Evolutionary conservation across 2,329 filamentous ascomycete species (phyloP).

Genomic region (Pestalotiopsis sp.): DNA sequence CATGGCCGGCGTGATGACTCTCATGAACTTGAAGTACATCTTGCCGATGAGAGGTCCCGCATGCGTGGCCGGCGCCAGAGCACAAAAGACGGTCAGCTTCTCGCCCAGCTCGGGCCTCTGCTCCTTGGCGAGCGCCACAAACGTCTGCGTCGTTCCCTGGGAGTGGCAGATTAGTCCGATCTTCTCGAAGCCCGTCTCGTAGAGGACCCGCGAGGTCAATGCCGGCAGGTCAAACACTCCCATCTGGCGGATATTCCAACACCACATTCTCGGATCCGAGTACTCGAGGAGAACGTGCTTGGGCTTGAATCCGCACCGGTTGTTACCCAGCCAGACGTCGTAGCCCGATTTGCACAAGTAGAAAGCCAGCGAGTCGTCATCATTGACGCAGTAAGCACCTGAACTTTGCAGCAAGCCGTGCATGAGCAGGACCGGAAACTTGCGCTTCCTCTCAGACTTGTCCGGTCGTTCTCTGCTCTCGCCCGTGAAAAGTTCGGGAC

Average conservation of each 20-base stretch:
- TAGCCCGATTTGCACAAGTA: conserved; percentile 90
- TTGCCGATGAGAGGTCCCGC: conserved; percentile 84
- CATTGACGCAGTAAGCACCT: conserved; percentile 87
- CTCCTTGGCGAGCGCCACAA: conserved; percentile 86
- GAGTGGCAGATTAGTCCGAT: conserved; percentile 84
- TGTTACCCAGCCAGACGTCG: conserved; percentile 95
- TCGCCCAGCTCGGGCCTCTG: conserved; percentile 83
- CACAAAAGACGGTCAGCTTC: conserved; percentile 87
- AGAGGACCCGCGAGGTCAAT: conserved; percentile 75
- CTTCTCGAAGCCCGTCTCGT: conserved; percentile 81
- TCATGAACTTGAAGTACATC: conserved; percentile 92
- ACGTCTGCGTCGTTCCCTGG: conserved; percentile 86
- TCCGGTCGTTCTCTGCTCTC: conserved; percentile 37
- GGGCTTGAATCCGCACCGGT: conserved; percentile 83
- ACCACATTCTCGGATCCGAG: conserved; percentile 89
- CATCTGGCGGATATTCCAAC: conserved; percentile 95
- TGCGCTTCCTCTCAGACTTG: conserved; percentile 47
- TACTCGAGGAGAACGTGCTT: conserved; percentile 72
- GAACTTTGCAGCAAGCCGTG: conserved; percentile 87
- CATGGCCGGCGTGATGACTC: conserved; percentile 71
- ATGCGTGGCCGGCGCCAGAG: conserved; percentile 86
- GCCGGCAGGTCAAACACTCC: conserved; percentile 86
- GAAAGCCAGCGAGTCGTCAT: conserved; percentile 87
- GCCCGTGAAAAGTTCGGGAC: conserved; percentile 63
- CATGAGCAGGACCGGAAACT: conserved; percentile 84